Evolutionary conservation across 129 eudicot genomes (phyloP).

Genomic region (Centella asiatica): DNA sequence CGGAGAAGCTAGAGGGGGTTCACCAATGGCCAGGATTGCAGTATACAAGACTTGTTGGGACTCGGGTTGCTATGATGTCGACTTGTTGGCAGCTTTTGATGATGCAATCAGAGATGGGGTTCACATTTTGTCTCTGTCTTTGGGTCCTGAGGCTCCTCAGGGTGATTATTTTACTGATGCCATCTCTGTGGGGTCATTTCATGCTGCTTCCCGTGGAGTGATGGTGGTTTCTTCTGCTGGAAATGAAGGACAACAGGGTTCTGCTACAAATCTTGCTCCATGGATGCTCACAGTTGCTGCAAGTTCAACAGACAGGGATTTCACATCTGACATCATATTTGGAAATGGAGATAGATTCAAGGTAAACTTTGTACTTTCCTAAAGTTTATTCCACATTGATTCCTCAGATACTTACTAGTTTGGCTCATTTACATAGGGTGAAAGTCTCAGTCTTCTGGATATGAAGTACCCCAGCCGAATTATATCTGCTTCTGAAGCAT

Average conservation of each 20-base stretch:
- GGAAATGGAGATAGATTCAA: slow-evolving; percentile 50
- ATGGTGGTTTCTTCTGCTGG: slow-evolving; percentile 79
- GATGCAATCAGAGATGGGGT: slow-evolving; percentile 90
- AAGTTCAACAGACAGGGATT: slow-evolving; percentile 71
- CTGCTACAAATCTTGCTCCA: slow-evolving; percentile 78
- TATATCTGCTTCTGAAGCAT: slow-evolving; percentile 66
- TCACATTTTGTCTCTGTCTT: slow-evolving; percentile 55
- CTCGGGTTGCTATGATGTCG: slow-evolving; percentile 75
- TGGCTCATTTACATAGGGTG: slow-evolving; percentile 43
- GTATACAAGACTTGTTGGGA: slow-evolving; percentile 89
- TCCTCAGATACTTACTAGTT: neutral
- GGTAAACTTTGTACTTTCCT: slow-evolving; percentile 26
- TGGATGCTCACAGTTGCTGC: slow-evolving; percentile 92
- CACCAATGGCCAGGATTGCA: slow-evolving; percentile 85
- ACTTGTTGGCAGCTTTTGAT: slow-evolving; percentile 79
- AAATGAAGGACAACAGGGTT: slow-evolving; percentile 52
- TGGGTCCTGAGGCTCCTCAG: slow-evolving; percentile 74
- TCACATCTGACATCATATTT: slow-evolving; percentile 47
- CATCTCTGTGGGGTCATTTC: slow-evolving; percentile 72
- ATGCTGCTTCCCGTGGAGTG: slow-evolving; percentile 76
- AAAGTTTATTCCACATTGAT: neutral
- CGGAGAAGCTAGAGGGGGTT: slow-evolving; percentile 83
- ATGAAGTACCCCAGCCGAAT: slow-evolving; percentile 46
- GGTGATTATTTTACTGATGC: slow-evolving; percentile 82
- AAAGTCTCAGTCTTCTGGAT: slow-evolving; percentile 52